A percentile compares a stretch with the other conserved stretches of the same genome.
Evolutionary conservation across 139 green algal species (phyloP).

Genomic region (Volvox reticuliferus): DNA sequence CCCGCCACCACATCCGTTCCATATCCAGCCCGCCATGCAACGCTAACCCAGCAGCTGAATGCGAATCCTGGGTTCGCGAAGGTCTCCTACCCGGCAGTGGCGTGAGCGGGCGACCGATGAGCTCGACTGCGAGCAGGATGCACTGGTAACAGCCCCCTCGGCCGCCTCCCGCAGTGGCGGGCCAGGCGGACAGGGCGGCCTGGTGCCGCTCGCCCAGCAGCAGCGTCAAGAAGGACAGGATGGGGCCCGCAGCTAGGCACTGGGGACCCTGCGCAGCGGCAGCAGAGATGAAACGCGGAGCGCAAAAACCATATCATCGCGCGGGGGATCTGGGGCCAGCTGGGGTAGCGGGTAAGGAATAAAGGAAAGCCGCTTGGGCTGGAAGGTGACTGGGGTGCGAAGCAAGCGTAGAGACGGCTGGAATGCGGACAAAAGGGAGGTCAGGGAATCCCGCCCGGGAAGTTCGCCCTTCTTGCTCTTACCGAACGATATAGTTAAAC

Average conservation of each 20-base stretch:
- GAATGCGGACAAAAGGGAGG: too few relatives aligned
- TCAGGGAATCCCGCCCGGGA: too few relatives aligned
- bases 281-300: too few relatives aligned
- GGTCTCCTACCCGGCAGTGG: constrained; percentile 27
- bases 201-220: constrained; percentile 69
- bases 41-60: too few relatives aligned
- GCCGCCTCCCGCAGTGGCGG: constrained; percentile 49
- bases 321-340: neutral
- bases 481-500: too few relatives aligned
- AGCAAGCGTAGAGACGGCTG: too few relatives aligned
- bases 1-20: too few relatives aligned
- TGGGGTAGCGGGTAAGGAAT: neutral
- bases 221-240: constrained; percentile 60
- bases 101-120: constrained; percentile 43
- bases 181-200: constrained; percentile 59
- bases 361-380: too few relatives aligned
- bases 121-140: constrained; percentile 38
- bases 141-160: constrained; percentile 8
- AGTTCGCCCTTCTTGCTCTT: too few relatives aligned
- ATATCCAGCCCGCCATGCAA: too few relatives aligned
- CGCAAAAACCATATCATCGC: neutral
- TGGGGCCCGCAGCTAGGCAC: constrained; percentile 53
- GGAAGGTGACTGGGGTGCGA: too few relatives aligned
- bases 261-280: constrained; percentile 18
- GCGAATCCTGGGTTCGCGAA: too few relatives aligned